These are phyloP conservation scores for Paramecium sonneborni DNA, from an alignment of 73 alveolate species.

Conservation along the genomic window DNA sequence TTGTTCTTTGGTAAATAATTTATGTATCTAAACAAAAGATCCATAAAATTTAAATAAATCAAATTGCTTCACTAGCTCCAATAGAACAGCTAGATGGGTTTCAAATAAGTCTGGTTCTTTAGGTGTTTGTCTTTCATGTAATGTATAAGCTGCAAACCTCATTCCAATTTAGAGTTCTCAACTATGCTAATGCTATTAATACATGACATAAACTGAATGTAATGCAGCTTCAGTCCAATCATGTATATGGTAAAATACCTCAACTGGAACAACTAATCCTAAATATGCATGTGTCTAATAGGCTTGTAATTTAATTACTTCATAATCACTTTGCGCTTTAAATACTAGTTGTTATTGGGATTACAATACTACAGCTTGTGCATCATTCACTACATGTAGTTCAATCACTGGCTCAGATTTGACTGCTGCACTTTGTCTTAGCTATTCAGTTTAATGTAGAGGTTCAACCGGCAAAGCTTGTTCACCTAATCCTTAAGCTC, in stretches of 20 bases:
- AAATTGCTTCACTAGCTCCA: not conserved
- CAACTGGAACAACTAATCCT: too few relatives aligned
- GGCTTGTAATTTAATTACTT: too few relatives aligned
- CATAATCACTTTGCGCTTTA: not conserved
- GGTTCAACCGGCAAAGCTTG: not conserved
- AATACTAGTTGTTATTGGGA: not conserved
- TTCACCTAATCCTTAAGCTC: not conserved
- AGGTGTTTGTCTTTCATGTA: not conserved
- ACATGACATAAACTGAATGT: not conserved
- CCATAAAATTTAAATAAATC: not conserved
- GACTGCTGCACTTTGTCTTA: not conserved
- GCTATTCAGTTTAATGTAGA: not conserved
- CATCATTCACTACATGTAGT: not conserved
- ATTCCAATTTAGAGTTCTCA: not conserved
- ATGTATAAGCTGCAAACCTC: not conserved
- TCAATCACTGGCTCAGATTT: not conserved
- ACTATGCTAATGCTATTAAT: not conserved
- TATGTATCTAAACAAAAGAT: not conserved
- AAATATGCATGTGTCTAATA: not conserved
- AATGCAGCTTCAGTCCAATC: not conserved
- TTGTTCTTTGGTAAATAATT: not conserved
- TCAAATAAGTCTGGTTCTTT: not conserved
- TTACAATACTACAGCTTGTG: not conserved
- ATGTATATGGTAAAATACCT: not conserved
- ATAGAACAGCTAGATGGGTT: not conserved